Evolutionary conservation across 768 basidiomycete species (phyloP).

Genomic region (Wakefieldia striispora): DNA sequence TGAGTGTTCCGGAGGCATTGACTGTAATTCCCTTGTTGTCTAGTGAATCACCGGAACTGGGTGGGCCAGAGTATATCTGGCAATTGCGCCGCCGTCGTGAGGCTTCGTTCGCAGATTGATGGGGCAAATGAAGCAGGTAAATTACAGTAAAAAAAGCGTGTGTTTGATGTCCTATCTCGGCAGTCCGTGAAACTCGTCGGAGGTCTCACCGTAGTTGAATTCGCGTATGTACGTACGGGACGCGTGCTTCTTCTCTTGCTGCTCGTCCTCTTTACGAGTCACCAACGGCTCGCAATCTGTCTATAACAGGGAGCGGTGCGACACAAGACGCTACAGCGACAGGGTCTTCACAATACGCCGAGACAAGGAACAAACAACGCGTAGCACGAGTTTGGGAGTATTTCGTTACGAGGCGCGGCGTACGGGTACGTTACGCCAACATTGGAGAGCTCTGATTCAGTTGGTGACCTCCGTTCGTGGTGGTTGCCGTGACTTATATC

Average conservation of each 20-base stretch:
- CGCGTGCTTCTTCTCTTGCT: neutral
- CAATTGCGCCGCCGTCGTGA: no score
- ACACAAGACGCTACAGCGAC: slow-evolving; percentile 3
- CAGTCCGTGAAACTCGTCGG: slow-evolving; percentile 21
- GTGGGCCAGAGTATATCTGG: no score
- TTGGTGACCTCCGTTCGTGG: slow-evolving; percentile 7
- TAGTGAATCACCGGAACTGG: no score
- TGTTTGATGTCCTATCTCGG: slow-evolving; percentile 3
- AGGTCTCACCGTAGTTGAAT: slow-evolving; percentile 9
- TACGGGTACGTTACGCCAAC: slow-evolving; percentile 1
- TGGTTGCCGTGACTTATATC: slow-evolving; percentile 20
- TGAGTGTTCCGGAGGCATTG: no score
- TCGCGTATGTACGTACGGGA: slow-evolving; percentile 11
- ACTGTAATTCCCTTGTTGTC: no score
- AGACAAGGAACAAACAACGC: slow-evolving; percentile 16
- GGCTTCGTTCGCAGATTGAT: slow-evolving; percentile 2
- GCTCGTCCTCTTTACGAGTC: no score
- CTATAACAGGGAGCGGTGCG: slow-evolving; percentile 6
- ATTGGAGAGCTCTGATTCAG: neutral
- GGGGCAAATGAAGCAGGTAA: neutral
- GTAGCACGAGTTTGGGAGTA: slow-evolving; percentile 12
- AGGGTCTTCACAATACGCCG: slow-evolving; percentile 11
- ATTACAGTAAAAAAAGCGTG: neutral
- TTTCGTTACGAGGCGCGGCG: slow-evolving; percentile 9
- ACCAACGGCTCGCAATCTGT: neutral